phyloP scores from a whole-genome alignment of 2,329 filamentous ascomycete genomes.

The Fusarium sp. region DNA sequence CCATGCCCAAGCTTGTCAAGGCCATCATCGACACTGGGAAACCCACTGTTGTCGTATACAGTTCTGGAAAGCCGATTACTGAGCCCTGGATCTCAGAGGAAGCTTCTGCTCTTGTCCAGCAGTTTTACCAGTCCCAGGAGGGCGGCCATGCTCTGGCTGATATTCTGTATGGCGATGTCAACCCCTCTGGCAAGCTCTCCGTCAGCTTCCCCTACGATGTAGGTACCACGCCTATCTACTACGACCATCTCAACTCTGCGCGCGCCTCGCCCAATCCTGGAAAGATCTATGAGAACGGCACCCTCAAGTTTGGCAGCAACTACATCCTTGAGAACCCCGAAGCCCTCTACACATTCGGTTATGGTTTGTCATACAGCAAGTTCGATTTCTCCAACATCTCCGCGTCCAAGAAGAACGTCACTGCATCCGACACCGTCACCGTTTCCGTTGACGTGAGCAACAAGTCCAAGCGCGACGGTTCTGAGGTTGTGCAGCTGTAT shows the following conservation, averaged over 20 bases:
- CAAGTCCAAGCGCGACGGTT: slow-evolving; percentile 66
- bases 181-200: slow-evolving; percentile 74
- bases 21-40: slow-evolving; percentile 76
- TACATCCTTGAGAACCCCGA: slow-evolving; percentile 72
- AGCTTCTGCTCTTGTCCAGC: slow-evolving; percentile 75
- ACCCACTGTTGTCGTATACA: slow-evolving; percentile 76
- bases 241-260: slow-evolving; percentile 78
- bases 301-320: slow-evolving; percentile 71
- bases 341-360: slow-evolving; percentile 74
- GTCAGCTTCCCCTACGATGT: slow-evolving; percentile 77
- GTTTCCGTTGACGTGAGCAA: slow-evolving; percentile 74
- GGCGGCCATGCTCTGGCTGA: slow-evolving; percentile 75
- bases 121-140: slow-evolving; percentile 80
- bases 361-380: slow-evolving; percentile 73
- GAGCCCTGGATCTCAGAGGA: slow-evolving; percentile 77
- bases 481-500: slow-evolving; percentile 77
- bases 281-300: slow-evolving; percentile 66
- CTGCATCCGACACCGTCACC: slow-evolving; percentile 65
- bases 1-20: slow-evolving; percentile 74
- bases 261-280: slow-evolving; percentile 67
- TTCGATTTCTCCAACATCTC: slow-evolving; percentile 70
- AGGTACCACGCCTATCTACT: slow-evolving; percentile 76
- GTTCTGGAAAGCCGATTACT: slow-evolving; percentile 77
- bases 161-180: slow-evolving; percentile 73
- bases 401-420: slow-evolving; percentile 62